Percentiles rank a stretch among this genome's conserved stretches.
Evolutionary conservation across 164 flowering plant genomes (phyloP).

Genomic region (Vitis riparia): DNA sequence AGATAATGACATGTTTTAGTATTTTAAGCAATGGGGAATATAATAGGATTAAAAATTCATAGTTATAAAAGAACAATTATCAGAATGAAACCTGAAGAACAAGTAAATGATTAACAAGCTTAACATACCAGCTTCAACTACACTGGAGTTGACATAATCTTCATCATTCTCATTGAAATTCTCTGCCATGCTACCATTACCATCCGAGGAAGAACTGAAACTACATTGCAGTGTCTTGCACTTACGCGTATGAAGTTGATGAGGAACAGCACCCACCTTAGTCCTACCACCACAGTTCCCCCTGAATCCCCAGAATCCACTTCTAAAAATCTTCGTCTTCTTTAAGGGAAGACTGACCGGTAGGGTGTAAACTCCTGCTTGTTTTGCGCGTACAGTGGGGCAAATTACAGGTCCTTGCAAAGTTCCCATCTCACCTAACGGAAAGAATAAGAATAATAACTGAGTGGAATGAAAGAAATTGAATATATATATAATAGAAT

Average conservation of each 20-base stretch:
- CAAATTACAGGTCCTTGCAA: slow-evolving; percentile 80
- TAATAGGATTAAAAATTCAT: too few relatives aligned
- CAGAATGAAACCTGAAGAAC: neutral
- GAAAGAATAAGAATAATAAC: neutral
- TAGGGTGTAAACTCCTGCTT: slow-evolving; percentile 31
- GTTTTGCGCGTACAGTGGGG: slow-evolving; percentile 59
- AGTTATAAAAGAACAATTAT: neutral
- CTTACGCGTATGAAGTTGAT: slow-evolving; percentile 19
- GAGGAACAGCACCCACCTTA: slow-evolving; percentile 23
- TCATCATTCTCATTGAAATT: slow-evolving; percentile 81
- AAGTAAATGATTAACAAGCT: neutral
- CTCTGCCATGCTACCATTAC: slow-evolving; percentile 84
- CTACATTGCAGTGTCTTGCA: slow-evolving; percentile 43
- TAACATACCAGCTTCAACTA: slow-evolving; percentile 88
- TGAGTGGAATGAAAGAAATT: neutral
- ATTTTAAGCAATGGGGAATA: too few relatives aligned
- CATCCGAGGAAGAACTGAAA: slow-evolving; percentile 81
- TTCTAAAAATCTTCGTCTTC: slow-evolving; percentile 43
- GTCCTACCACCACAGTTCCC: slow-evolving; percentile 21
- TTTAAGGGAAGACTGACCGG: slow-evolving; percentile 31
- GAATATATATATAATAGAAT: neutral
- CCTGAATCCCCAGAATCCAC: slow-evolving; percentile 54
- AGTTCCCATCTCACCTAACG: slow-evolving; percentile 47
- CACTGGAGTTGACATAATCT: slow-evolving; percentile 87
- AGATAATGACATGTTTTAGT: too few relatives aligned